These are phyloP conservation scores for Phyllosticta citriasiana DNA, from an alignment of 2,329 filamentous ascomycete species.

Conservation along the genomic window DNA sequence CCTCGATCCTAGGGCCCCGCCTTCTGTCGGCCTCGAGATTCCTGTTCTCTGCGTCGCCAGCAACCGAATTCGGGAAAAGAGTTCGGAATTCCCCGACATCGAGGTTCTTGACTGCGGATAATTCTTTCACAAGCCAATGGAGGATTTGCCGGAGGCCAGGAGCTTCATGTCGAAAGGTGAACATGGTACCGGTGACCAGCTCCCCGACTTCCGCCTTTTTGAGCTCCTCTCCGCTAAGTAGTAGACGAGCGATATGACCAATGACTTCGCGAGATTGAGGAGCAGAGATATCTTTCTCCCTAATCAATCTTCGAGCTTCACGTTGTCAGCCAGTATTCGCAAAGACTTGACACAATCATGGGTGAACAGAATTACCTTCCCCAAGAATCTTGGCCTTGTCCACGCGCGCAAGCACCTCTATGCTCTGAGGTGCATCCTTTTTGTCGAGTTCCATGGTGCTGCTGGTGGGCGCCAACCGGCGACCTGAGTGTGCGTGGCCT, in stretches of 20 bases:
- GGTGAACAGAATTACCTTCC: constrained; percentile 59
- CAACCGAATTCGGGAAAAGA: neutral
- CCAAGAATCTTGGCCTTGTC: constrained; percentile 56
- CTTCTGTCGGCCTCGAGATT: neutral
- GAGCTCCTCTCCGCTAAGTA: too few species aligned
- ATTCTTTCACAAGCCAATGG: constrained; percentile 94
- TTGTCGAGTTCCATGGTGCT: constrained; percentile 87
- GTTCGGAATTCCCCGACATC: neutral
- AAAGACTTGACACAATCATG: constrained; percentile 8
- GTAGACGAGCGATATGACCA: constrained; percentile 91
- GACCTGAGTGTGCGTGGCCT: neutral
- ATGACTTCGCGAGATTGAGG: constrained; percentile 95
- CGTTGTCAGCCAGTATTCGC: constrained; percentile 16
- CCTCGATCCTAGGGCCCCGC: too few species aligned
- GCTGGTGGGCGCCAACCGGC: neutral
- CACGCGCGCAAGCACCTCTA: neutral
- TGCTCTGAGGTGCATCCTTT: constrained; percentile 84
- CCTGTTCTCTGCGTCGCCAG: neutral
- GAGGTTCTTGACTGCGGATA: constrained; percentile 49
- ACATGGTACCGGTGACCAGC: constrained; percentile 95
- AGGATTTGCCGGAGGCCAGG: constrained; percentile 97
- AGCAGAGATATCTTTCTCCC: constrained; percentile 56
- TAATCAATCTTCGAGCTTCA: constrained; percentile 80
- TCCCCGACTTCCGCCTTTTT: constrained; percentile 66
- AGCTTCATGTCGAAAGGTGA: constrained; percentile 99